Evolutionary conservation across 2,329 filamentous ascomycete genomes (phyloP).

Genomic region (Cadophora sp.): DNA sequence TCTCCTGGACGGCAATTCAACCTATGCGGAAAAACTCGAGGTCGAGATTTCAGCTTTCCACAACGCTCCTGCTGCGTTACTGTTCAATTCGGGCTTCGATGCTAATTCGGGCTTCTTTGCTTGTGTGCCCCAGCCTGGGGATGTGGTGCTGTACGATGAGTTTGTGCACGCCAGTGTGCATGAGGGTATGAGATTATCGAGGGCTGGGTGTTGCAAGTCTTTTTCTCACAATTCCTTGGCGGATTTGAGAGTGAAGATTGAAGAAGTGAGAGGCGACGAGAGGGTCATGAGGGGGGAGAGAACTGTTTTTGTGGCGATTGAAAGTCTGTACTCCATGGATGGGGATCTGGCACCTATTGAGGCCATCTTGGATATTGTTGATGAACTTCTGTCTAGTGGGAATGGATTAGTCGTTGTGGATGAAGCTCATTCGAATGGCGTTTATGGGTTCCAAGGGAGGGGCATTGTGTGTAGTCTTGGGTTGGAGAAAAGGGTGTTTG

Average conservation of each 20-base stretch:
- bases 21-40: constrained; percentile 66
- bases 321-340: constrained; percentile 57
- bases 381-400: constrained; percentile 46
- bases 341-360: constrained; percentile 51
- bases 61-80: constrained; percentile 59
- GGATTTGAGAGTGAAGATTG: constrained; percentile 43
- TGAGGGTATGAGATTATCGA: constrained; percentile 51
- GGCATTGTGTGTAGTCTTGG: constrained; percentile 58
- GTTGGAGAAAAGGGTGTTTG: constrained; percentile 56
- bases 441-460: constrained; percentile 55
- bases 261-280: constrained; percentile 38
- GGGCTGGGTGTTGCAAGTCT: constrained; percentile 48
- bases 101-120: constrained; percentile 60
- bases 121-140: constrained; percentile 57
- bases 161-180: constrained; percentile 70
- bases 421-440: constrained; percentile 61
- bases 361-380: constrained; percentile 48
- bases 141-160: constrained; percentile 68
- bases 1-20: constrained; percentile 69
- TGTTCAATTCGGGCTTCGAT: constrained; percentile 66
- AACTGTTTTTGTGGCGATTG: constrained; percentile 50
- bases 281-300: constrained; percentile 41
- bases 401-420: constrained; percentile 60
- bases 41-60: constrained; percentile 65
- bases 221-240: constrained; percentile 65